Percentiles rank a stretch among this genome's conserved stretches.
Conservation (phyloP, 2,329 filamentous ascomycete genomes). For the Purpureocillium takamizusanense region DNA sequence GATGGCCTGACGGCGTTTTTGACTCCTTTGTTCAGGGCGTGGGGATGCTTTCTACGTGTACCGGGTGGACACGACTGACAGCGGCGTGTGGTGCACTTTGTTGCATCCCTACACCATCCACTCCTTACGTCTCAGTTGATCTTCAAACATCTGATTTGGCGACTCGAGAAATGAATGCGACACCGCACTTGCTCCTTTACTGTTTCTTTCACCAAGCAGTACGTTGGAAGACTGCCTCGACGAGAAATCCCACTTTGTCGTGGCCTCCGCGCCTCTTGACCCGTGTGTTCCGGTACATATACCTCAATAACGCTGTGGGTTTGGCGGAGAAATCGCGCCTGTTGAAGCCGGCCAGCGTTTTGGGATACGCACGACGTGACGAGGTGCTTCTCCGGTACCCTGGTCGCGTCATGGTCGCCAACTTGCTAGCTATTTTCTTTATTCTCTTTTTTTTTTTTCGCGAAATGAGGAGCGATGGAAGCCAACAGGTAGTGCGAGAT, state of each 20-base stretch:
- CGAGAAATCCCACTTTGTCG: too few species aligned
- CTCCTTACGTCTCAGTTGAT: constrained; percentile 24
- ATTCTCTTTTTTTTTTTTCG: constrained; percentile 15
- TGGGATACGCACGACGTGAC: background rate
- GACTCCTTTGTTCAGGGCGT: constrained; percentile 12
- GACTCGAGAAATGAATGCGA: constrained; percentile 14
- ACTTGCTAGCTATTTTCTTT: constrained; percentile 18
- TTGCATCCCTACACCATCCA: constrained; percentile 26
- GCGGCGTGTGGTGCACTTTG: background rate
- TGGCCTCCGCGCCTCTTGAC: too few species aligned
- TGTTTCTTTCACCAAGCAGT: constrained; percentile 1
- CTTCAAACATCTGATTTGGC: constrained; percentile 17
- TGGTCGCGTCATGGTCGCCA: background rate
- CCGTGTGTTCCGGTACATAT: too few species aligned
- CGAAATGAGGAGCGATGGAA: constrained; percentile 10
- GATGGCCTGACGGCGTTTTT: constrained; percentile 28
- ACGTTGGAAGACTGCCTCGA: too few species aligned
- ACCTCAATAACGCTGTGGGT: too few species aligned
- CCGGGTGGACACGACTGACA: constrained; percentile 3
- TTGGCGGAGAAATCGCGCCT: too few species aligned
- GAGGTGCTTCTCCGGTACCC: background rate
- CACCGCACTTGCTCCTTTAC: constrained; percentile 6
- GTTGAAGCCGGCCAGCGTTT: constrained; percentile 1
- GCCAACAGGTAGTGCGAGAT: constrained; percentile 9
- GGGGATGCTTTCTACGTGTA: background rate